A percentile compares a stretch with the other conserved stretches of the same genome.
These are phyloP conservation scores for Ascochyta koolunga DNA, from an alignment of 2,329 filamentous ascomycete species.

Conservation along the genomic window DNA sequence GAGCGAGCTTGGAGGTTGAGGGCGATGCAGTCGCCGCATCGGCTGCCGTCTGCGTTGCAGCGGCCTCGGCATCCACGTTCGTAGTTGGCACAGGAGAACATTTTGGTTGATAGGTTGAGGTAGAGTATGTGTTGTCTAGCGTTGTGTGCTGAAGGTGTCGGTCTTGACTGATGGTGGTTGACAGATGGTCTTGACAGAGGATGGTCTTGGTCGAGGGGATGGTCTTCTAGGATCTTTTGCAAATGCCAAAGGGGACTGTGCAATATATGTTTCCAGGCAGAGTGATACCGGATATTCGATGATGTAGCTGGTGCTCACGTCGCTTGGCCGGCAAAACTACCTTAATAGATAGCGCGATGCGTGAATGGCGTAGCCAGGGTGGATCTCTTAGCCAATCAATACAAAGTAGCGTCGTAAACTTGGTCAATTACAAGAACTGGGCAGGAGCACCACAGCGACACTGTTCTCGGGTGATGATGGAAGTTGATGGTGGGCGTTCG, in stretches of 20 bases:
- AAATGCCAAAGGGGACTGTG: conserved; percentile 4
- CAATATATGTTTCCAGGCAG: conserved; percentile 34
- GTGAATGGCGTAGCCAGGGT: conserved; percentile 21
- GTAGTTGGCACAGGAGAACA: conserved; percentile 55
- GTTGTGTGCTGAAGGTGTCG: not conserved
- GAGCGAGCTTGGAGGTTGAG: conserved; percentile 48
- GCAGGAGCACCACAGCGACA: not conserved
- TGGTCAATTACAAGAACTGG: conserved; percentile 4
- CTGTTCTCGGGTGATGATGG: not conserved
- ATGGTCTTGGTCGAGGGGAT: not conserved
- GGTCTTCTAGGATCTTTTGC: no score
- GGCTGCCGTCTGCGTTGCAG: conserved; percentile 46
- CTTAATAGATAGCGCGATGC: conserved; percentile 24
- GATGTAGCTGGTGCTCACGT: conserved; percentile 29
- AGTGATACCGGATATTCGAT: conserved; percentile 41
- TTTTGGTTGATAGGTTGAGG: conserved; percentile 27
- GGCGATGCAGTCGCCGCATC: conserved; percentile 48
- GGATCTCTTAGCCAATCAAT: conserved; percentile 9
- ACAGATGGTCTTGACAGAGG: not conserved
- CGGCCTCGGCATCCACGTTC: conserved; percentile 52
- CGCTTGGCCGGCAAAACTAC: conserved; percentile 28
- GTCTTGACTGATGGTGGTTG: not conserved
- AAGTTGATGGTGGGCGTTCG: not conserved
- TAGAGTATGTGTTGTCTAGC: not conserved
- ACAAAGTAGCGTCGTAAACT: conserved; percentile 6